Percentiles rank a stretch among this genome's conserved stretches.
These are phyloP conservation scores for Russula compacta DNA, from an alignment of 768 basidiomycete genomes.

Conservation along the genomic window DNA sequence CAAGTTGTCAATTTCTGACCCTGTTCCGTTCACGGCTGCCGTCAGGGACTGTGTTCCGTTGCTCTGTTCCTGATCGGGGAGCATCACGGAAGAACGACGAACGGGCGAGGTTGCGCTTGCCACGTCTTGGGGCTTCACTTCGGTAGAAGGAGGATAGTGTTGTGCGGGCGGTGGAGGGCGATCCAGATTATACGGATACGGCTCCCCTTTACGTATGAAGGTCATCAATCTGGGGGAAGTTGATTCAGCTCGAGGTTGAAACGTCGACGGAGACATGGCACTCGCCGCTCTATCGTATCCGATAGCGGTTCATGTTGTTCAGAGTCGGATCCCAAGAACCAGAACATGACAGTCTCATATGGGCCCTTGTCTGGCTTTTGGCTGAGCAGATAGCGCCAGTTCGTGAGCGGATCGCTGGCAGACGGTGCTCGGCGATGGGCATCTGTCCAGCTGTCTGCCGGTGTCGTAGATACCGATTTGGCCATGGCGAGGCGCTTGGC, in stretches of 20 bases:
- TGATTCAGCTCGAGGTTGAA: not conserved
- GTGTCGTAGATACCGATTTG: slow-evolving; percentile 21
- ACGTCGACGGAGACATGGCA: not conserved
- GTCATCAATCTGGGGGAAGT: slow-evolving; percentile 32
- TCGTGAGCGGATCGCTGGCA: slow-evolving; percentile 31
- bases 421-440: slow-evolving; percentile 17
- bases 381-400: slow-evolving; percentile 35
- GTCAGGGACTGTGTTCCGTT: not conserved
- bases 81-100: not conserved
- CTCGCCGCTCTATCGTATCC: slow-evolving; percentile 60
- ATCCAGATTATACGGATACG: slow-evolving; percentile 69
- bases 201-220: slow-evolving; percentile 53
- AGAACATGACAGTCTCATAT: slow-evolving; percentile 56
- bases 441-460: slow-evolving; percentile 21
- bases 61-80: not conserved
- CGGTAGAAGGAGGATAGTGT: slow-evolving; percentile 29
- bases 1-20: slow-evolving; percentile 37
- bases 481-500: slow-evolving; percentile 27
- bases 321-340: slow-evolving; percentile 53
- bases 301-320: slow-evolving; percentile 63
- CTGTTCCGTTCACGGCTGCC: slow-evolving; percentile 15
- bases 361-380: slow-evolving; percentile 45
- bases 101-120: not conserved
- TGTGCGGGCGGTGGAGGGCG: slow-evolving; percentile 47
- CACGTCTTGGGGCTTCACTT: slow-evolving; percentile 5